Evolutionary conservation across 495 filamentous ascomycete species (phyloP).

Genomic region (Annulohypoxylon bovei): DNA sequence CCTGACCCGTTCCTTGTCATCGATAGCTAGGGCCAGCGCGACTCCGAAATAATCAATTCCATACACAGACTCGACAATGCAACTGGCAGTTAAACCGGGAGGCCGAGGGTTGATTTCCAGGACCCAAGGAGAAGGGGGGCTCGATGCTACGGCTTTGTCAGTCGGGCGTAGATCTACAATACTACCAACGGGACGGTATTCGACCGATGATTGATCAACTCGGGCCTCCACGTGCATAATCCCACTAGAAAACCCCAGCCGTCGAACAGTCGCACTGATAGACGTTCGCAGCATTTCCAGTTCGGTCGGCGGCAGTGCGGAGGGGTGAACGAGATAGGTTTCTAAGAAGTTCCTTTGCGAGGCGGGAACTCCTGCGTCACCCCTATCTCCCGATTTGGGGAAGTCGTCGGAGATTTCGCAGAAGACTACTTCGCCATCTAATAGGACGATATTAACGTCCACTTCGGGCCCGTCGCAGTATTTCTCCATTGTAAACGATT

Average conservation of each 20-base stretch:
- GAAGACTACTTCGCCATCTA: conserved; percentile 61
- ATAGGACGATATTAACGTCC: conserved; percentile 62
- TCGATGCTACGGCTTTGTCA: background rate
- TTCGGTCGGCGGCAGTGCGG: conserved; percentile 50
- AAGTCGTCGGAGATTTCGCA: conserved; percentile 63
- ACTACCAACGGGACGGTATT: conserved; percentile 29
- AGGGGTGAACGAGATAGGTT: conserved; percentile 53
- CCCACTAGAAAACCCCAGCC: conserved; percentile 36
- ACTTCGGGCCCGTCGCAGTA: conserved; percentile 60
- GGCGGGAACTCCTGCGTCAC: conserved; percentile 27
- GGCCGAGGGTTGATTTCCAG: conserved; percentile 54
- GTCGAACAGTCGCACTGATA: conserved; percentile 45
- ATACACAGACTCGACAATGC: conserved; percentile 49
- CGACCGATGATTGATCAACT: conserved; percentile 35
- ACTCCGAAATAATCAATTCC: conserved; percentile 56
- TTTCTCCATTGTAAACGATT: conserved; percentile 38
- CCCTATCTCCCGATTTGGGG: conserved; percentile 55
- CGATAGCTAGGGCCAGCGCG: conserved; percentile 43
- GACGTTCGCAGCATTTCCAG: conserved; percentile 42
- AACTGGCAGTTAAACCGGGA: conserved; percentile 44
- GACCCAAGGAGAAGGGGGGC: conserved; percentile 43
- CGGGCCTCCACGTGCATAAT: conserved; percentile 47
- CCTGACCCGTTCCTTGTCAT: conserved; percentile 43
- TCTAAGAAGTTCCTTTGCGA: conserved; percentile 50
- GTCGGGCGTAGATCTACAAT: conserved; percentile 27